A percentile compares a stretch with the other conserved stretches of the same genome.
Conservation (phyloP, 768 basidiomycete species). For the Krasilnikovozyma curviuscula region DNA sequence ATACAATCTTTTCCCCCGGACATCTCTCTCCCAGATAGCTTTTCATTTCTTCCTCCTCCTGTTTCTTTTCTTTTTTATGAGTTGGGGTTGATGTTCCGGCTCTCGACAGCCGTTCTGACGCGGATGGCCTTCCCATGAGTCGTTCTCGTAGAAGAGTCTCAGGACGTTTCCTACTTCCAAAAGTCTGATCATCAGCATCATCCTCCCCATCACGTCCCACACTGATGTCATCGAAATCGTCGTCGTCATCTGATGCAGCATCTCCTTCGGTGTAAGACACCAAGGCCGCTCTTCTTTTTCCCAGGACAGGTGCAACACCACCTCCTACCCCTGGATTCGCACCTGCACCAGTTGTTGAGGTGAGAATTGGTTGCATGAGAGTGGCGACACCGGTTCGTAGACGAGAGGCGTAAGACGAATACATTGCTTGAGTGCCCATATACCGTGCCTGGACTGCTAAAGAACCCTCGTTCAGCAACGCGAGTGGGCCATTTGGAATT, state of each 20-base stretch:
- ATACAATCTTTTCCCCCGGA: slow-evolving; percentile 54
- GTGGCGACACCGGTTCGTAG: slow-evolving; percentile 73
- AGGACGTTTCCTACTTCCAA: too few species aligned
- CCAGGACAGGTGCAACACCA: slow-evolving; percentile 18
- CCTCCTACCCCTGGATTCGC: slow-evolving; percentile 26
- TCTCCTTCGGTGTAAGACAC: slow-evolving; percentile 25
- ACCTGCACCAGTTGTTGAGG: slow-evolving; percentile 17
- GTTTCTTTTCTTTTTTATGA: slow-evolving; percentile 19
- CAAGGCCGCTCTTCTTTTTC: slow-evolving; percentile 3
- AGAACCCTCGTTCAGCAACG: too few species aligned
- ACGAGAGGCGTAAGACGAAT: slow-evolving; percentile 73
- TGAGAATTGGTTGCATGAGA: slow-evolving; percentile 68
- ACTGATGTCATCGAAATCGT: slow-evolving; percentile 75
- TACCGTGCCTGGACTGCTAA: too few species aligned
- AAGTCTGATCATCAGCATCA: too few species aligned
- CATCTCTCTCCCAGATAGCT: slow-evolving; percentile 76
- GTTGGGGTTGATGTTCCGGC: too few species aligned
- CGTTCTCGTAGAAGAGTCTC: too few species aligned
- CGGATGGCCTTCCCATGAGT: too few species aligned
- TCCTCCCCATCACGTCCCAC: too few species aligned
- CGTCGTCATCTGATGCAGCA: slow-evolving; percentile 32
- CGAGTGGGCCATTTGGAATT: too few species aligned
- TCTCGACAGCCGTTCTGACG: too few species aligned
- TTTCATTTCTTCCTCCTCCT: slow-evolving; percentile 39
- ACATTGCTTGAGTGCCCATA: slow-evolving; percentile 50